phyloP scores from a whole-genome alignment of 1,284 basidiomycete genomes.

The Boletus mariae region DNA sequence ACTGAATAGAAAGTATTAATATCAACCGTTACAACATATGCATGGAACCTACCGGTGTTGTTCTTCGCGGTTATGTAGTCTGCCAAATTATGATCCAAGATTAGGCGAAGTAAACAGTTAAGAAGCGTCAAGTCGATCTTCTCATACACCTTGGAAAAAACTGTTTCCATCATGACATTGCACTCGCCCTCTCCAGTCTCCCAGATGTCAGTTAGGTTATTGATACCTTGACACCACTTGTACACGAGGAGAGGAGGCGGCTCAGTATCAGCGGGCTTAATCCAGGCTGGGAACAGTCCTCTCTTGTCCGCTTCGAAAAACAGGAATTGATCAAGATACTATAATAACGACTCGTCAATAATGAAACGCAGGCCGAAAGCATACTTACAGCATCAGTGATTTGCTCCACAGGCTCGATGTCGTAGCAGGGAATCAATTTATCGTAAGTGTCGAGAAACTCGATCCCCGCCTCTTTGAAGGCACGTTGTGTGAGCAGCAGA shows the following conservation, averaged over 20 bases:
- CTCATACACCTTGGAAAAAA: constrained; percentile 93
- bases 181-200: constrained; percentile 96
- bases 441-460: constrained; percentile 95
- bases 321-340: constrained; percentile 90
- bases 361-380: background rate
- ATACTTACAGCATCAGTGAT: constrained; percentile 85
- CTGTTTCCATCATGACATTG: constrained; percentile 97
- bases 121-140: constrained; percentile 95
- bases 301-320: constrained; percentile 96
- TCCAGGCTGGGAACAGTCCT: constrained; percentile 94
- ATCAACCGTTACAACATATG: background rate
- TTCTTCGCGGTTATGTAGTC: constrained; percentile 99
- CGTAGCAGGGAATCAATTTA: constrained; percentile 96
- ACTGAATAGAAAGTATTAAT: constrained; percentile 38
- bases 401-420: constrained; percentile 98
- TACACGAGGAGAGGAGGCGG: constrained; percentile 95
- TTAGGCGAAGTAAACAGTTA: constrained; percentile 89
- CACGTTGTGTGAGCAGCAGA: constrained; percentile 89
- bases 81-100: constrained; percentile 95
- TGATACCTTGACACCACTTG: constrained; percentile 96
- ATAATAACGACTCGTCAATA: constrained; percentile 16
- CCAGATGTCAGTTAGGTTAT: constrained; percentile 93
- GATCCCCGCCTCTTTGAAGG: constrained; percentile 97
- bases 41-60: constrained; percentile 60
- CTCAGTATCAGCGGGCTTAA: constrained; percentile 95